phyloP scores from a whole-genome alignment of 2,329 filamentous ascomycete genomes.

The Drechslerella coelobrocha region DNA sequence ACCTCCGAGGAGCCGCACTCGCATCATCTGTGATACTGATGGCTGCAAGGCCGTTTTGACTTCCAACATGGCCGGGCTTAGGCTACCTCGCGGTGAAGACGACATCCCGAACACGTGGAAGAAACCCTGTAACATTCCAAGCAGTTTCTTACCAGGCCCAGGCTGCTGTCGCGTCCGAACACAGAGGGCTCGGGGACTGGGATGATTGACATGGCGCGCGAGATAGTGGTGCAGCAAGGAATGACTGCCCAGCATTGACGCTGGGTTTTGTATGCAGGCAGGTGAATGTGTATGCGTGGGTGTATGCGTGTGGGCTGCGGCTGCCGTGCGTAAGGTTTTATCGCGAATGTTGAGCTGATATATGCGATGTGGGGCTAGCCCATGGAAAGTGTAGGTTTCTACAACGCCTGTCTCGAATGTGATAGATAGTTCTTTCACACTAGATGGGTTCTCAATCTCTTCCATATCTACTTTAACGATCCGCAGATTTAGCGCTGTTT shows the following conservation, averaged over 20 bases:
- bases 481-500: slow-evolving; percentile 38
- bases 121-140: slow-evolving; percentile 34
- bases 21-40: slow-evolving; percentile 20
- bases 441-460: slow-evolving; percentile 39
- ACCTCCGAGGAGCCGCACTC: slow-evolving; percentile 13
- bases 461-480: slow-evolving; percentile 48
- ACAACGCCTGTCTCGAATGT: slow-evolving; percentile 43
- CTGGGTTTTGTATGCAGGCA: background rate
- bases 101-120: slow-evolving; percentile 9
- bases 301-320: slow-evolving; percentile 29
- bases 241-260: background rate
- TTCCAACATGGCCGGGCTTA: slow-evolving; percentile 26
- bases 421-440: slow-evolving; percentile 39
- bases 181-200: too few species aligned
- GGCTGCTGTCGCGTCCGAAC: too few species aligned
- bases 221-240: background rate
- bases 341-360: slow-evolving; percentile 46
- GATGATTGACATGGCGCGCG: background rate
- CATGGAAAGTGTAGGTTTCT: slow-evolving; percentile 47
- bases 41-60: slow-evolving; percentile 28
- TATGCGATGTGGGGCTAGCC: slow-evolving; percentile 35
- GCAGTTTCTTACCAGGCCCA: slow-evolving; percentile 2
- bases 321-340: slow-evolving; percentile 33
- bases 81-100: slow-evolving; percentile 16
- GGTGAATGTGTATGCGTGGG: background rate